Base-by-base conservation (phyloP, 345 rosid genomes). In the Zanthoxylum bungeanum region DNA sequence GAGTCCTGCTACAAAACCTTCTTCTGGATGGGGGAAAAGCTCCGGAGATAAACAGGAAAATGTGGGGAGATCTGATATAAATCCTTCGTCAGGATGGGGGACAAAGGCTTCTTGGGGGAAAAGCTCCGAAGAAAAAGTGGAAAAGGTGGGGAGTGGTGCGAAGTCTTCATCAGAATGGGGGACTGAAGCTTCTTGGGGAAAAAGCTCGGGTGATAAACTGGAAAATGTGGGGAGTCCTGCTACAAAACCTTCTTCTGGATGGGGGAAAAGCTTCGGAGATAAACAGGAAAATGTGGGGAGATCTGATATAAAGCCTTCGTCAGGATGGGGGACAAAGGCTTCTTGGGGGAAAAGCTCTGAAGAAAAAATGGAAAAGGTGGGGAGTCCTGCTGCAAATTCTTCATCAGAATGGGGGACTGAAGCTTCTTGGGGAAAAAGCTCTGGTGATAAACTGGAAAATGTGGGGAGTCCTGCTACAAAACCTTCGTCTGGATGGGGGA, bases 31-130 rank as follows among this genome's bases (percentile, higher is more conserved):
- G 87, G 78, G 66, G 2, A 39, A 36, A 59, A 71, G 76, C 56
- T 34, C 73, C 55, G 80, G 73, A 44, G 62, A 60, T 5, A 75
- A 69, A 24, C 12, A 14, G 19, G 67, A 56, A 27, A 66, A 74
- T 7, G 25, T 21, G 4, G 79, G 55, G 36, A 22, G 25, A 4
- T 52, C 22, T 66, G 49, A 24, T 17, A 25, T 44, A 22, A 46
- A 80, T 25, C 25, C 69, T 44, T 74, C 72, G 80, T 83, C 80
- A 27, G 66, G 71, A 31, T 81, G 82, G 87, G 83, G 59, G 9
- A 33, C 61, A 25, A 59, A 71, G 34, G 70, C 71, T 52, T 6
- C 59, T 39, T 78, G 83, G 82, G 77, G 66, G 3, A 39, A 31
- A 19, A 44, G 49, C 19, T 44, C 16, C 16, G 49, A 19, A 16